Conservation (phyloP, 805 yeast species). For the Lachancea fermentati region DNA sequence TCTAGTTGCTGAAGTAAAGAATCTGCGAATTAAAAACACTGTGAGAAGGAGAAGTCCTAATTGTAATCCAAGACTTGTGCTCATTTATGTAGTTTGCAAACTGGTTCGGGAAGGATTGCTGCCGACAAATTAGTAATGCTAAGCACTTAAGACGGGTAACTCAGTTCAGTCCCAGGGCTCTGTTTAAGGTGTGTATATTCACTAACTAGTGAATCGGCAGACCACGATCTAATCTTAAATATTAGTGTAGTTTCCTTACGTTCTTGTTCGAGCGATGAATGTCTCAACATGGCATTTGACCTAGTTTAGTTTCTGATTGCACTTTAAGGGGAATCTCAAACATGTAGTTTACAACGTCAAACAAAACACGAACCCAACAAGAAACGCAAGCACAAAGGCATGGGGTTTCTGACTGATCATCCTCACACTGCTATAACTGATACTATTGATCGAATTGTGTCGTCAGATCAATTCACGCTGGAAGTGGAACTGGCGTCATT, state of each 20-base stretch:
- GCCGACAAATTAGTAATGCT: neutral
- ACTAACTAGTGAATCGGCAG: too few relatives aligned
- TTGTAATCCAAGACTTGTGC: neutral
- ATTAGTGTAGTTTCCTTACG: neutral
- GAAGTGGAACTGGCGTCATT: constrained; percentile 34
- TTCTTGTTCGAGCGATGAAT: neutral
- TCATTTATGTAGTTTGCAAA: neutral
- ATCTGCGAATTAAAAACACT: constrained; percentile 8
- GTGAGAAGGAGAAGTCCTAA: constrained; percentile 6
- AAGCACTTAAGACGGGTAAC: neutral
- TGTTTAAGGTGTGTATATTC: too few relatives aligned
- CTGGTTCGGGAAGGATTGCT: neutral
- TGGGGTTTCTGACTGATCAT: constrained; percentile 55
- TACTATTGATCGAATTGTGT: constrained; percentile 47
- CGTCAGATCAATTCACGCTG: constrained; percentile 26
- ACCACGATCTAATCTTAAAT: too few relatives aligned
- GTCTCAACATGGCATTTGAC: neutral
- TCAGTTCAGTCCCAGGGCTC: too few relatives aligned
- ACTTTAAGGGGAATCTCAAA: neutral
- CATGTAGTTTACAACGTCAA: neutral
- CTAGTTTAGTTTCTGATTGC: neutral
- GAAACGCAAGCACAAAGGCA: constrained; percentile 14
- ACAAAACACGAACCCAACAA: neutral
- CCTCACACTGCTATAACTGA: constrained; percentile 69
- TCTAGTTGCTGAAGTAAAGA: constrained; percentile 3